Conservation (phyloP, 257 asterid species). For the Jaltomata sinuosa region DNA sequence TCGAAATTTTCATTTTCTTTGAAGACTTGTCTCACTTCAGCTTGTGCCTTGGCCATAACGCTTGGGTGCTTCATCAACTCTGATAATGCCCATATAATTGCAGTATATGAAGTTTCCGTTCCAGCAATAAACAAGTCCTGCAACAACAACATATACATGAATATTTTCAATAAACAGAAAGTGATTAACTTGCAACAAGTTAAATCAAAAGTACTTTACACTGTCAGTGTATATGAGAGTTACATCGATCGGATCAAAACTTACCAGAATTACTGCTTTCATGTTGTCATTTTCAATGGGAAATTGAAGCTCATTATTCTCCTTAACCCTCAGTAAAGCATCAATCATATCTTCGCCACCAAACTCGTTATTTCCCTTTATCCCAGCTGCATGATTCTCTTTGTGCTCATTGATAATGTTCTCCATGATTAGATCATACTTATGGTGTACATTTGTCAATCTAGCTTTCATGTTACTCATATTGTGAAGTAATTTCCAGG, state of each 20-base stretch:
- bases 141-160: background rate
- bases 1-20: background rate
- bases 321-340: background rate
- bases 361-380: background rate
- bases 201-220: background rate
- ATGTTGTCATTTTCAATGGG: constrained; percentile 8
- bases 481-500: background rate
- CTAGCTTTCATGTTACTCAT: background rate
- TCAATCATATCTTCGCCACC: constrained; percentile 6
- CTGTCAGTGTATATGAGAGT: background rate
- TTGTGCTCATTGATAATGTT: background rate
- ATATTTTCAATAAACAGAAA: no score
- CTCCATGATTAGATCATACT: constrained; percentile 1
- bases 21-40: constrained; percentile 4
- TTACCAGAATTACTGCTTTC: constrained; percentile 11
- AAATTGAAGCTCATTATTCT: background rate
- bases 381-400: background rate
- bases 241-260: background rate
- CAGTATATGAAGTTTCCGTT: constrained; percentile 6
- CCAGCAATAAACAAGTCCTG: constrained; percentile 10
- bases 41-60: constrained; percentile 13
- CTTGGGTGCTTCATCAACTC: constrained; percentile 11
- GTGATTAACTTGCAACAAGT: background rate
- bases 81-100: constrained; percentile 9
- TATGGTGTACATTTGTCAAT: background rate